Evolutionary conservation across 225 moss, liverwort and hornwort species (phyloP).

Genomic region (Anthoceros angustus): DNA sequence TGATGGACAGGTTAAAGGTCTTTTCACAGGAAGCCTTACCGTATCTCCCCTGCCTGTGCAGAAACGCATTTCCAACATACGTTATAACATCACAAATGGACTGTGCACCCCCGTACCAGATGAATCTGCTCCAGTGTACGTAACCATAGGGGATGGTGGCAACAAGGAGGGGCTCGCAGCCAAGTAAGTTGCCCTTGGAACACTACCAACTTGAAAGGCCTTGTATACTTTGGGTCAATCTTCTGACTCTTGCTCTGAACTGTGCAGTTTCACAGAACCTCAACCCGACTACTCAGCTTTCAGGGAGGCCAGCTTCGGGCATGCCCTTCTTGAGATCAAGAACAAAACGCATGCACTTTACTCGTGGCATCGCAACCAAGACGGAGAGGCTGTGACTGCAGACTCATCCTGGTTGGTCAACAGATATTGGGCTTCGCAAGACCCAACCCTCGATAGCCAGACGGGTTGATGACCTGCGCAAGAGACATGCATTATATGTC

Average conservation of each 20-base stretch:
- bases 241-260: neutral
- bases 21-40: too few relatives aligned
- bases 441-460: neutral
- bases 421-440: neutral
- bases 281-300: slow-evolving; percentile 61
- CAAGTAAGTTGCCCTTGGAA: neutral
- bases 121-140: slow-evolving; percentile 1
- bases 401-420: slow-evolving; percentile 40
- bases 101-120: neutral
- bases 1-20: too few relatives aligned
- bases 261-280: slow-evolving; percentile 14
- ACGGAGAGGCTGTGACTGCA: slow-evolving; percentile 44
- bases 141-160: neutral
- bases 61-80: neutral
- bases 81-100: neutral
- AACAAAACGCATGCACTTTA: slow-evolving; percentile 57
- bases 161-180: neutral
- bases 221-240: neutral
- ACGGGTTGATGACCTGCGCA: neutral
- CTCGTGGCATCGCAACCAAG: slow-evolving; percentile 76
- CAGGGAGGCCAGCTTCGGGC: slow-evolving; percentile 79
- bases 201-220: neutral
- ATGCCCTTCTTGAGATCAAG: slow-evolving; percentile 37
- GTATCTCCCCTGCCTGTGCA: neutral
- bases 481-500: neutral